These are phyloP conservation scores for Babesia ovata DNA, from an alignment of 169 alveolate species.

Conservation along the genomic window DNA sequence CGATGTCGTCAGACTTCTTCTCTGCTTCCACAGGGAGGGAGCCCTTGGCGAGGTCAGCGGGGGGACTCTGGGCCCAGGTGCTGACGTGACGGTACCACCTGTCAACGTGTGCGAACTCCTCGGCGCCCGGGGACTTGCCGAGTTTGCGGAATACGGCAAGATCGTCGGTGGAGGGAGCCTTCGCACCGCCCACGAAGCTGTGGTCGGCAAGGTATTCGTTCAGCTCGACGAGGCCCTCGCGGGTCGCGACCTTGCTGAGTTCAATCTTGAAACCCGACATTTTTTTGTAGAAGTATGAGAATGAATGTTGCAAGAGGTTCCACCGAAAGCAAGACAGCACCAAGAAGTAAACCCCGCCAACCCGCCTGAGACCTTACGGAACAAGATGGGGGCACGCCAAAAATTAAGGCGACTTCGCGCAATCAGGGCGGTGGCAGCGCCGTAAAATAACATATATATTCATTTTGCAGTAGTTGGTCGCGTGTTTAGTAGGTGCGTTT, in stretches of 20 bases:
- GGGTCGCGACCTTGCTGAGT: constrained; percentile 30
- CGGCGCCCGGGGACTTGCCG: constrained; percentile 59
- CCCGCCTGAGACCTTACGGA: not conserved
- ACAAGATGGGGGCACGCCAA: constrained; percentile 19
- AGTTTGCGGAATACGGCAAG: constrained; percentile 64
- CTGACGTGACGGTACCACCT: constrained; percentile 67
- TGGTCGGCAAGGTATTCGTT: constrained; percentile 62
- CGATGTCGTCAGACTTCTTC: constrained; percentile 64
- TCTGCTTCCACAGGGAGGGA: constrained; percentile 36
- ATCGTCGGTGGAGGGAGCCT: constrained; percentile 65
- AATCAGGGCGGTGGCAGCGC: too few relatives aligned
- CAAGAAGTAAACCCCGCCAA: not conserved
- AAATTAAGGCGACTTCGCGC: not conserved
- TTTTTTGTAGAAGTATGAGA: not conserved
- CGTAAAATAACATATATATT: too few relatives aligned
- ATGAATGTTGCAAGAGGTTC: not conserved
- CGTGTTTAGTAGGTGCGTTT: too few relatives aligned
- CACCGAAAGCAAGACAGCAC: not conserved
- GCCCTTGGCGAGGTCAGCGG: constrained; percentile 64
- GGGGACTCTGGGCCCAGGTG: constrained; percentile 64
- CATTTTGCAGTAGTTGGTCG: too few relatives aligned
- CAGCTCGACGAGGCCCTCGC: constrained; percentile 47
- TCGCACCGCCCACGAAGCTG: constrained; percentile 65
- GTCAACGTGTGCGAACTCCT: constrained; percentile 39
- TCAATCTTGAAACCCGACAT: constrained; percentile 62